Conservation (phyloP, 2,329 filamentous ascomycete species). For the Paracorniculantispora psalliotae region DNA sequence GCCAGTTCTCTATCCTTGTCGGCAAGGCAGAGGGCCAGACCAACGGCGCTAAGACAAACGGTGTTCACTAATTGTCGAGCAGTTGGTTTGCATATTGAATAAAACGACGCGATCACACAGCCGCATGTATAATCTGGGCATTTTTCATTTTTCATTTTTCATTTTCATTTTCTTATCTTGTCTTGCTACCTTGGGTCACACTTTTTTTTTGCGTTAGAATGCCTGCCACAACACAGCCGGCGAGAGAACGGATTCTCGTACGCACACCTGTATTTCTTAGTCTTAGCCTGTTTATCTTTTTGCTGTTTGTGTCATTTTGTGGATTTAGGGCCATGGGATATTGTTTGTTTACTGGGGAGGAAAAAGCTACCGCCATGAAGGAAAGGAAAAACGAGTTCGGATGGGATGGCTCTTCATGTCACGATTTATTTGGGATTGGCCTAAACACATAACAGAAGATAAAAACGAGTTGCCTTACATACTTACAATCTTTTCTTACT, state of each 20-base stretch:
- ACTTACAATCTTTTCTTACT: neutral
- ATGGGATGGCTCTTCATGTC: slow-evolving; percentile 2
- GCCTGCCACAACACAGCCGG: neutral
- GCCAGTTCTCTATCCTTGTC: slow-evolving; percentile 70
- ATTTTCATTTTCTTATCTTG: neutral
- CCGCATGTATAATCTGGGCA: slow-evolving; percentile 11
- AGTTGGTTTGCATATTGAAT: neutral
- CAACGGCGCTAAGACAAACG: slow-evolving; percentile 26
- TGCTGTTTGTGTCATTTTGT: neutral
- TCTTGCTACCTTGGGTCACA: neutral
- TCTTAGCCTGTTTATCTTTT: neutral
- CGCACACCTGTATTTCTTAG: neutral
- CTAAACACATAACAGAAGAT: neutral
- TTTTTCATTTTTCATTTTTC: neutral
- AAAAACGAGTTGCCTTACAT: neutral
- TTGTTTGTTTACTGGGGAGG: neutral
- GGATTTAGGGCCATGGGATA: neutral
- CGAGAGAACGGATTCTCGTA: neutral
- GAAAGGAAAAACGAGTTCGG: neutral
- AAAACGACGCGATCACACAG: neutral
- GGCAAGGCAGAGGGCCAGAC: slow-evolving; percentile 32
- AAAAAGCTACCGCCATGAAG: neutral
- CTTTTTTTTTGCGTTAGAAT: neutral
- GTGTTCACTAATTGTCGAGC: slow-evolving; percentile 14
- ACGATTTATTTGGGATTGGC: slow-evolving; percentile 3